Evolutionary conservation across 257 asterid species (phyloP), one percentile per base, ranked within the genome.

Genomic region (Parsonsia alboflavescens): DNA sequence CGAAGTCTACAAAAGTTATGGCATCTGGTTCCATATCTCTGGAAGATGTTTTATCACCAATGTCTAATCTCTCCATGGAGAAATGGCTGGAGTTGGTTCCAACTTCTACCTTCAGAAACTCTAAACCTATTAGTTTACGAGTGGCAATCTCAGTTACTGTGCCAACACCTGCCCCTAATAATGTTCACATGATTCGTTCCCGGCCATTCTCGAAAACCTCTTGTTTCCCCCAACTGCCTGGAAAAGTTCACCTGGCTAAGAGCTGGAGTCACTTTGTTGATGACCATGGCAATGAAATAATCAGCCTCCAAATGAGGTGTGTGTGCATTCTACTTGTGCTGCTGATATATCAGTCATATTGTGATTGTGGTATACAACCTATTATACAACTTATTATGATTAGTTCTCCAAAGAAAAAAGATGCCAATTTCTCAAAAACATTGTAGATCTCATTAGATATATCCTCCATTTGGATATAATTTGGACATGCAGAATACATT

Each of bases 41-140:
- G 74, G 87, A 88, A 77, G 90, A 87, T 71, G 74, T 90, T 66
- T 56, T 86, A 7, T 85, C 85, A 69, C 80, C 87, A 44, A 78
- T 75, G 59, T 80, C 88, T 57, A 82, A 81, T 77, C 96, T 92
- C 74, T 75, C 82, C 5, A 79, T 81, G 78, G 99, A 90, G 75
- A 90, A 95, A 87, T 95, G 99, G 99, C 66, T 95, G 82, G 96
- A 92, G 58, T 75, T 95, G 85, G 82, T 79, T 71, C 97, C 97
- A 39, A 74, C 80, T 82, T 73, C 93, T 44, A 82, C 84, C 70
- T 68, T 71, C 78, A 65, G 30, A n/a, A 82, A 59, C 75, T 68
- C 90, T 21, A 83, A 86, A 72, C 91, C 91, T 16, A 80, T 89
- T 70, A 84, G 83, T 71, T 72, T 95, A 82, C 81, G 96, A 44